These are phyloP conservation scores for Wickerhamia fluorescens DNA, from an alignment of 805 yeast genomes.

Conservation along the genomic window DNA sequence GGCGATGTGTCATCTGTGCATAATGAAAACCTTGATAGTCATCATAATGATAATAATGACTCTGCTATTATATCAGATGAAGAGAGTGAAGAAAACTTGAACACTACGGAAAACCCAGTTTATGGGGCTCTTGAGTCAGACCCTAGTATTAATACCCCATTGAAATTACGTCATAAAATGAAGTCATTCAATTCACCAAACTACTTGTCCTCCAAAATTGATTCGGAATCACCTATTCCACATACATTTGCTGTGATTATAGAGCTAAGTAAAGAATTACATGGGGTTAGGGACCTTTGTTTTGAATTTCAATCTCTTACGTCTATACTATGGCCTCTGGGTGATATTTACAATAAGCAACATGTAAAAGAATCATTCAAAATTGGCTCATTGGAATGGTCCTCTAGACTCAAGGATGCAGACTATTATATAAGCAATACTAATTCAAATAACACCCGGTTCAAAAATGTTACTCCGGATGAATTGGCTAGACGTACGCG, in stretches of 20 bases:
- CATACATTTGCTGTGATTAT: slow-evolving; percentile 48
- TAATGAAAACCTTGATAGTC: neutral
- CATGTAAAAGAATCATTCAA: slow-evolving; percentile 41
- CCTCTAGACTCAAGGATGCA: slow-evolving; percentile 27
- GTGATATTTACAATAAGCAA: slow-evolving; percentile 41
- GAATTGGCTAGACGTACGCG: slow-evolving; percentile 36
- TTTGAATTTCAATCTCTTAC: slow-evolving; percentile 38
- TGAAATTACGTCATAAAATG: slow-evolving; percentile 14
- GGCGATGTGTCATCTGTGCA: slow-evolving; percentile 17
- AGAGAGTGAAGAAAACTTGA: too few species aligned
- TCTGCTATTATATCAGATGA: too few species aligned
- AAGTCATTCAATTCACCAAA: slow-evolving; percentile 25
- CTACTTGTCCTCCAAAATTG: slow-evolving; percentile 29
- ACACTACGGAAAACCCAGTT: too few species aligned
- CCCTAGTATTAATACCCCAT: slow-evolving; percentile 7
- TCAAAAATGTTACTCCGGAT: slow-evolving; percentile 36
- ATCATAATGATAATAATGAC: slow-evolving; percentile 1
- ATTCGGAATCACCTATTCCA: slow-evolving; percentile 36
- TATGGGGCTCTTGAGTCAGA: slow-evolving; percentile 3
- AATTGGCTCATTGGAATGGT: slow-evolving; percentile 44
- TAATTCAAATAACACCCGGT: slow-evolving; percentile 38
- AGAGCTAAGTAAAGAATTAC: slow-evolving; percentile 34
- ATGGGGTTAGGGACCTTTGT: slow-evolving; percentile 26
- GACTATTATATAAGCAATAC: slow-evolving; percentile 36
- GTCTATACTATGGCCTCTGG: slow-evolving; percentile 46